These are phyloP conservation scores for Cercospora sp. DNA, from an alignment of 2,329 filamentous ascomycete genomes.

Conservation along the genomic window DNA sequence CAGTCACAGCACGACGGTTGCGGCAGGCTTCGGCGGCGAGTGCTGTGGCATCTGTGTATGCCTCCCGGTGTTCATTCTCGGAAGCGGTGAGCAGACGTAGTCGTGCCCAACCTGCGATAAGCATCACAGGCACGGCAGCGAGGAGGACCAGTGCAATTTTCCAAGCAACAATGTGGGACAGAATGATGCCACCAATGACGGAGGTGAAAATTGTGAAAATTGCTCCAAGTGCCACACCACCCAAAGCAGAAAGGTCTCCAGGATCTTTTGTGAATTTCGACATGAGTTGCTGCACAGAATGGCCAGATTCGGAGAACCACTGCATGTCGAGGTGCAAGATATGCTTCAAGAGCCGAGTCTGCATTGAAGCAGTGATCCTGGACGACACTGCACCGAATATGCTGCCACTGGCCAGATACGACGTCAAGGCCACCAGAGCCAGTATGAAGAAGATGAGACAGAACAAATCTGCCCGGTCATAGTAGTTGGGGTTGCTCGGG, in stretches of 20 bases:
- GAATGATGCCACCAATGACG: constrained; percentile 50
- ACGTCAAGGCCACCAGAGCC: constrained; percentile 51
- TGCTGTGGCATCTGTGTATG: constrained; percentile 64
- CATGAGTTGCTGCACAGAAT: constrained; percentile 49
- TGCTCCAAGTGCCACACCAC: constrained; percentile 53
- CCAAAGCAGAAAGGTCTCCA: constrained; percentile 51
- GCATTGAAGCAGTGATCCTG: constrained; percentile 47
- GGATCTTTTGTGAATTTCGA: constrained; percentile 51
- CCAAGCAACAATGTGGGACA: constrained; percentile 53
- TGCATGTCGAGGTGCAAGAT: constrained; percentile 58
- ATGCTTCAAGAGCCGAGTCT: constrained; percentile 51
- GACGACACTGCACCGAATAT: constrained; percentile 53
- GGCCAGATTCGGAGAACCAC: constrained; percentile 50
- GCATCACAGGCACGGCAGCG: constrained; percentile 52
- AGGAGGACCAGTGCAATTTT: constrained; percentile 54
- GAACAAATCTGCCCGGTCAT: constrained; percentile 41
- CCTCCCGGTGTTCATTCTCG: constrained; percentile 63
- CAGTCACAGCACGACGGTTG: constrained; percentile 61
- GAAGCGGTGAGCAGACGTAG: constrained; percentile 56
- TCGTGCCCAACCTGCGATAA: constrained; percentile 49
- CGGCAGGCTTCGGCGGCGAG: constrained; percentile 68
- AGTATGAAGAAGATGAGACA: constrained; percentile 57
- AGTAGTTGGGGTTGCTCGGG: constrained; percentile 26
- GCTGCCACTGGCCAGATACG: constrained; percentile 48
- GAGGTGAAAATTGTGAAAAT: constrained; percentile 53